Base-by-base conservation (phyloP, 2,329 filamentous ascomycete genomes). In the Fusarium sp. region DNA sequence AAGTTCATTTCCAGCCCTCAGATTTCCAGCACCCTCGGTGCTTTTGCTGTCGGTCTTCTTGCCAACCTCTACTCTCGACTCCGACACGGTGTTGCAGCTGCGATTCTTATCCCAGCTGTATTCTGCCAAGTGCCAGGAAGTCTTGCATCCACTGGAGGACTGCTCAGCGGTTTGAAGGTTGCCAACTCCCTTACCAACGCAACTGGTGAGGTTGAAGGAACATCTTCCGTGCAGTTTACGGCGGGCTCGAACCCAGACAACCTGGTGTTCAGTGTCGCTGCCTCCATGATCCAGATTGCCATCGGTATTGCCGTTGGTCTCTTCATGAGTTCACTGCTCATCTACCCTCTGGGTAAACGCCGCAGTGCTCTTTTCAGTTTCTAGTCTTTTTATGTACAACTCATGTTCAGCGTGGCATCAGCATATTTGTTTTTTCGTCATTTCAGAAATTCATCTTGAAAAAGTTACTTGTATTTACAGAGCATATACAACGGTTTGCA, bases 41-140 rank as follows among this genome's bases (percentile, higher is more conserved):
- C 93, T 0, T 87, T 96, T 54, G 87, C 88, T 4, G 91, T 96
- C 27, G 93, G 93, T 32, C 85, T 94, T 6, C 81, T 93, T 51
- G 93, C 92, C 10, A 96, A 96, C 73, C 76, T 93, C 2, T 94
- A 95, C 79, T 92, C 90, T n/a, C 81, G 85, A 25, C 61, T 87
- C 11, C 77, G 83, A 12, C 85, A 87, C 62, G 85, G 85, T n/a
- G 83, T 85, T 30, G 83, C 83, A 2, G 83, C 82, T 0, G 81
- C 83, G 3, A 83, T 81, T 1, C 78, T 85, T 8, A 81, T 85
- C 25, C 83, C 83, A 0, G 83, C 83, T 20, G 83, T 85, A 46
- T 85, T 85, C 51, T 82, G 83, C 3, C 83, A 84, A 67, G 83
- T 85, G 3, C 83, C 83, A 2, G 83, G 83, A 70, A 83, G 83